Base-by-base conservation (phyloP, 73 alveolate genomes). In the Paramecium pentaurelia region DNA sequence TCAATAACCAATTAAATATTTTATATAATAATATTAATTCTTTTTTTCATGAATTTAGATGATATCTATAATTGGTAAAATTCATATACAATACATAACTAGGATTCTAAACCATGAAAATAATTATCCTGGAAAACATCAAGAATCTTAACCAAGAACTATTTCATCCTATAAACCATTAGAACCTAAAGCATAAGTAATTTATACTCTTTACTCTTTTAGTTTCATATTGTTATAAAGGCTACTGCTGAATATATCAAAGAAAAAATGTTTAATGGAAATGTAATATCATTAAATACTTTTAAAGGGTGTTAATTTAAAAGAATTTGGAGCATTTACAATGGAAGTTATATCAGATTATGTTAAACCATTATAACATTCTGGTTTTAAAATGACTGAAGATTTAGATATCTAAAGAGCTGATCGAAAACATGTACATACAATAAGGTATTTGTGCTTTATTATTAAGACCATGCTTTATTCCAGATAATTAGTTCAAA, bases 101-200 rank as follows among this genome's bases (percentile, higher is more conserved):
- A 71, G 94, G 91, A 71, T 89, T 89, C 28, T 88, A 37, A 70
- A 16, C 8, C 77, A 88, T 64, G 86, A 77, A 0, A 22, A 71
- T 45, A 89, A 71, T n/a, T 89, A 89, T 71, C 92, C 94, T 28
- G 94, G 94, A 30, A 89, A 89, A 71, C 85, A 89, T 30, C 38
- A 89, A 36, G 94, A 89, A 45, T 89, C 94, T 12, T 47, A 89
- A 89, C 92, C 94, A 25, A 89, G 94, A 89, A 89, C 92, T 16
- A 51, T 47, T 25, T 49, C 80, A 25, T 77, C 90, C 22, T 89
- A 89, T 89, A 89, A 89, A 28, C 94, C 92, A 38, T 73, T 89
- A 45, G 94, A 89, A 73, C 86, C 94, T 7, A 89, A 89, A 28
- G 94, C 92, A 22, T 47, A 89, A 89, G 93, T 87, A 87, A 59